Base-by-base conservation (phyloP, 768 basidiomycete genomes). In the Terana coerulea region DNA sequence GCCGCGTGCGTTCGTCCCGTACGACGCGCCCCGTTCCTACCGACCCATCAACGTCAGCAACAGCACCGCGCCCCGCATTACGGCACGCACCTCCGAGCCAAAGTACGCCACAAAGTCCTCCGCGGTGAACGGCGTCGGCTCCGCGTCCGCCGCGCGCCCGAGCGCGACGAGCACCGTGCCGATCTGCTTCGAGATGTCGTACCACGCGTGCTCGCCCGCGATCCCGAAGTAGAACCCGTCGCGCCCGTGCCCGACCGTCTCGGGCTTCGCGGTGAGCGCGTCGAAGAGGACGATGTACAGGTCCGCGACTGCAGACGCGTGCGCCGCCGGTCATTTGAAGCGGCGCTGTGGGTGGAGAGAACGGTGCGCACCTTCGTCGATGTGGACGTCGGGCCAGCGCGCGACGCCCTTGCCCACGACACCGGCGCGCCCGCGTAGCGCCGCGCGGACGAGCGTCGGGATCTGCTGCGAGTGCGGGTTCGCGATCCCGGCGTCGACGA, bases 401-500 rank as follows among this genome's bases (percentile, higher is more conserved):
- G 85, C 85, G 57, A 71, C 65, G 0, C 85, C 84, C 33, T 72
- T 61, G 0, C 83, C 82, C 3, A 86, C 68, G 61, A 80, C 68
- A 7, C 79, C 81, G 0, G 70, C 80, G 28, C 74, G 71, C 0
- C 72, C 71, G 25, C 83, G 73, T 51, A 83, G 55, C 19, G 72
- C 60, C 0, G 74, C 72, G 12, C 64, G 62, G 40, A 84, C 73
- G 1, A 80, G 59, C 0, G 42, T 28, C 3, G 78, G 81, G 15
- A 85, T 73, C 51, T 79, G 79, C 5, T 68, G 61, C 0, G 82
- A 84, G 41, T 73, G 69, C 1, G 68, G 61, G 53, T 84, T 80
- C 41, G 76, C 72, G 31, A 85, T 69, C 7, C 76, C 80, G 5
- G 67, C 60, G 21, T 79, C 72, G 22, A 75, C 75, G 17, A 86